Evolutionary conservation across 139 green algal species (phyloP).

Genomic region (Chlamydomonas sp.): DNA sequence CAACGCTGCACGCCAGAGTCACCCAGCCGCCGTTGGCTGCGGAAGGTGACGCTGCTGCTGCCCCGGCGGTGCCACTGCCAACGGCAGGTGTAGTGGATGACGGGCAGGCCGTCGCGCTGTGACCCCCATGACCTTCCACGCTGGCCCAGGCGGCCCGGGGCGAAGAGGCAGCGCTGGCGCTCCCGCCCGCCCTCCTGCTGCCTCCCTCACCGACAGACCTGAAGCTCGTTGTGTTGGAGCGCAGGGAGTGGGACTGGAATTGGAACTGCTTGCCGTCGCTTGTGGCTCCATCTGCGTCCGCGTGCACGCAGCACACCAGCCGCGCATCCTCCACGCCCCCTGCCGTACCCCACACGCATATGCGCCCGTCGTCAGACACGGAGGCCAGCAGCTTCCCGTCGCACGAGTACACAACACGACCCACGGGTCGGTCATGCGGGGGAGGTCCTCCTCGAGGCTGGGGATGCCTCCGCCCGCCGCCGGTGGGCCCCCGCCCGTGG

Average conservation of each 20-base stretch:
- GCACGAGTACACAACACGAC: background rate
- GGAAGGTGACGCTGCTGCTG: background rate
- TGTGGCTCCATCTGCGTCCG: background rate
- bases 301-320: background rate
- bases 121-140: no score
- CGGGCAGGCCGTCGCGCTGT: no score
- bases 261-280: no score
- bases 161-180: no score
- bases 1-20: constrained; percentile 2
- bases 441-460: no score
- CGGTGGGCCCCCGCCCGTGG: background rate
- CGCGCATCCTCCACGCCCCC: background rate
- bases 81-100: no score
- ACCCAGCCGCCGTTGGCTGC: constrained; percentile 13
- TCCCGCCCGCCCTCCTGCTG: no score
- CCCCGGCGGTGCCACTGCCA: background rate
- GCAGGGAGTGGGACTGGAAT: no score
- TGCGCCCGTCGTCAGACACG: constrained; percentile 13
- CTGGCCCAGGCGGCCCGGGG: no score
- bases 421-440: constrained; percentile 1
- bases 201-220: no score
- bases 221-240: no score
- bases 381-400: constrained; percentile 15
- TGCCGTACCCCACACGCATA: constrained; percentile 6
- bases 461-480: no score